phyloP scores from a whole-genome alignment of 345 rosid genomes.

The Gossypium herbaceum region DNA sequence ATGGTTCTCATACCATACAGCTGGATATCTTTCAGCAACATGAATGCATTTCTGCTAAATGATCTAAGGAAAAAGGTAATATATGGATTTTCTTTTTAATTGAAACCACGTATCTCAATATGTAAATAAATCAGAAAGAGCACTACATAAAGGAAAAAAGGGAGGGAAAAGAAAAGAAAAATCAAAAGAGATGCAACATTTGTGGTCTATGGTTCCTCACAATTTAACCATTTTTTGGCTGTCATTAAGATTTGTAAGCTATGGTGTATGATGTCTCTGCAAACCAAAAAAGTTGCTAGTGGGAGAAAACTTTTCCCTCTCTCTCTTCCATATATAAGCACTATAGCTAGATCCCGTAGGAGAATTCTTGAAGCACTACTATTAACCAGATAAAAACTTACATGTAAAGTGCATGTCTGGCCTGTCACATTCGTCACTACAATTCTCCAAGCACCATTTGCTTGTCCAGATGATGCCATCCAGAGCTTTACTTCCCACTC shows the following conservation, averaged over 20 bases:
- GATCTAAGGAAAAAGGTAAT: background rate
- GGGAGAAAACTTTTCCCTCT: background rate
- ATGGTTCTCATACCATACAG: background rate
- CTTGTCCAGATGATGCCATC: constrained; percentile 74
- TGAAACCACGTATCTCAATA: background rate
- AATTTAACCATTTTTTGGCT: background rate
- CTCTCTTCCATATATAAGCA: background rate
- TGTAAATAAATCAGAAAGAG: background rate
- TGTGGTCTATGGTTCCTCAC: constrained; percentile 2
- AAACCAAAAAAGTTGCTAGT: background rate
- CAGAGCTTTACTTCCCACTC: constrained; percentile 99
- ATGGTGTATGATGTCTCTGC: background rate
- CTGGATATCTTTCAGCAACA: background rate
- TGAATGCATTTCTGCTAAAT: background rate
- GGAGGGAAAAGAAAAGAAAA: background rate
- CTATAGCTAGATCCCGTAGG: background rate
- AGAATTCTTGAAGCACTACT: background rate
- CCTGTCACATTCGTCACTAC: constrained; percentile 86
- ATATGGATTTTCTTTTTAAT: background rate
- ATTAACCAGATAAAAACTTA: constrained; percentile 35
- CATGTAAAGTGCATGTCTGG: constrained; percentile 87
- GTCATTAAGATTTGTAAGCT: background rate
- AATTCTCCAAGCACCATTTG: constrained; percentile 97
- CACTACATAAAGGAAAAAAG: background rate
- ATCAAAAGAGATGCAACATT: background rate